Evolutionary conservation across 805 yeast species (phyloP), one percentile per base, ranked within the genome.

Genomic region (Sugiyamaella floridensis): DNA sequence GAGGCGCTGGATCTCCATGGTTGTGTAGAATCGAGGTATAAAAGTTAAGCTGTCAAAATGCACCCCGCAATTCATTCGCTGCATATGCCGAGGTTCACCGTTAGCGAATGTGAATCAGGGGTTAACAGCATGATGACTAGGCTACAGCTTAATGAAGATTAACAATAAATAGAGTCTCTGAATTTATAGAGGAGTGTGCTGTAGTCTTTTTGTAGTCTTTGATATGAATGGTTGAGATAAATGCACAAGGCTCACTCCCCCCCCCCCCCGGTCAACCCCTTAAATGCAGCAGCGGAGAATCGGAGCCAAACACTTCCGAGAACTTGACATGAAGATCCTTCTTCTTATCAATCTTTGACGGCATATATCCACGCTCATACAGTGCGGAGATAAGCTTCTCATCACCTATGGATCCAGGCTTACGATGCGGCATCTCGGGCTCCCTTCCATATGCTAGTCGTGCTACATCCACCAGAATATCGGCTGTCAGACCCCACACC

Each of bases 401-500:
- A 43, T 67, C 70, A 14, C 70, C 70, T 40, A 55, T 48, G 29
- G 56, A 60, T 4, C 59, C 63, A 15, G 52, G 49, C 16, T 47
- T 55, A 11, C 68, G 56, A 51, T 66, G 67, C 5, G 51, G 55
- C 63, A 70, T 65, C 15, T 56, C 61, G 2, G 75, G 75, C 50
- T 64, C 67, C 9, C 47, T 34, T 8, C 53, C 62, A 45, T 55
- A 68, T 14, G 65, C 70, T 5, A 69, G 45, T 10, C 70, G 58
- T 3, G 76, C 76, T 10, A 63, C 57, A 50, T 72, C 76, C 1
- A 72, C 58, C 18, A 72, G 63, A 5, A 73, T 68, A 37, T 71
- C 63, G 3, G 76, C 76, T 1, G 76, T 72, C 19, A 72, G 56
- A 0, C 76, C 76, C 76, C 76, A 72, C 6, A 72, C 70, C 7